A percentile compares a stretch with the other conserved stretches of the same genome.
These are phyloP conservation scores for Salix purpurea DNA, from an alignment of 345 rosid genomes.

Conservation along the genomic window DNA sequence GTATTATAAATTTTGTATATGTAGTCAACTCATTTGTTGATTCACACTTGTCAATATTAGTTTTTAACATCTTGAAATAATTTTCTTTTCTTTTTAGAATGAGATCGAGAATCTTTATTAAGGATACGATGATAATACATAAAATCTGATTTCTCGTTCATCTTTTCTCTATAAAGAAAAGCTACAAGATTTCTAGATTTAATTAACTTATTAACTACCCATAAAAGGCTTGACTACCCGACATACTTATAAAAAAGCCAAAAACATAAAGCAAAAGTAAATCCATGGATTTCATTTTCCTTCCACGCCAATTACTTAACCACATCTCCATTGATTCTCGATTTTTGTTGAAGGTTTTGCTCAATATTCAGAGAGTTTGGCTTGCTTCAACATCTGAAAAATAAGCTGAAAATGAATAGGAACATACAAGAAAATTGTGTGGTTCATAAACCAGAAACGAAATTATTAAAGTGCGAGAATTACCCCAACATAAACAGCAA, in stretches of 20 bases:
- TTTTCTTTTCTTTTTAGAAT: too few relatives aligned
- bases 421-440: not conserved
- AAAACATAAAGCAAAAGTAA: not conserved
- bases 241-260: not conserved
- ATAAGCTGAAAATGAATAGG: not conserved
- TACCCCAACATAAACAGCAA: not conserved
- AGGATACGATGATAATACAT: not conserved
- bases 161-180: not conserved
- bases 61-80: too few relatives aligned
- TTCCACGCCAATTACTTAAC: not conserved
- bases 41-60: too few relatives aligned
- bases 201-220: too few relatives aligned
- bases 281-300: not conserved
- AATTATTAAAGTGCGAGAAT: not conserved
- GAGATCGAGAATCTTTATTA: not conserved
- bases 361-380: not conserved
- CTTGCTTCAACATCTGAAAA: not conserved
- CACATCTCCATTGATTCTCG: not conserved
- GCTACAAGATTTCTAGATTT: not conserved
- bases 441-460: not conserved
- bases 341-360: not conserved
- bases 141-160: not conserved
- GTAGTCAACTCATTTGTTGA: too few relatives aligned
- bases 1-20: too few relatives aligned
- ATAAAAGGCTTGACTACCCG: not conserved